These are phyloP conservation scores for Chytriomyces sp. DNA, from an alignment of 192 early-diverging fungal species.

Conservation along the genomic window DNA sequence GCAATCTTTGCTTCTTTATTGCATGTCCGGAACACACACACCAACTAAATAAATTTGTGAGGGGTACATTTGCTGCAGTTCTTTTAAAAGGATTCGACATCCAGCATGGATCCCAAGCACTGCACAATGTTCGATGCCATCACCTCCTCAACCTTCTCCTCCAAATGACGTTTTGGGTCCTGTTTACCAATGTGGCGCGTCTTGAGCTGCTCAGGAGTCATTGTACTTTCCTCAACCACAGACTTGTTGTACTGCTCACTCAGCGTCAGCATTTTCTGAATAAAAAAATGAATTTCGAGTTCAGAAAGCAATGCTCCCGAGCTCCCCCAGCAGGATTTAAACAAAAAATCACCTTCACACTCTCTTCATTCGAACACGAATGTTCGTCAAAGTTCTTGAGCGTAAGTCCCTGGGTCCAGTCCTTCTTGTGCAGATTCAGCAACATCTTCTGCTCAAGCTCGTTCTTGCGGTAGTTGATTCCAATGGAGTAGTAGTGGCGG, in stretches of 20 bases:
- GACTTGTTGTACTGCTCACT: conserved; percentile 98
- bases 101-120: conserved; percentile 88
- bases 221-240: conserved; percentile 92
- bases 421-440: conserved; percentile 97
- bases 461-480: conserved; percentile 99
- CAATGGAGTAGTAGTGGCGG: conserved; percentile 99
- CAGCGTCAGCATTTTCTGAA: conserved; percentile 81
- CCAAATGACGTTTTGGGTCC: conserved; percentile 98
- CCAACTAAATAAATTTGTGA: too few species aligned
- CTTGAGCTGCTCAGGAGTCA: conserved; percentile 93
- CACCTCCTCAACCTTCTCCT: conserved; percentile 86
- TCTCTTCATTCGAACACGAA: conserved; percentile 79
- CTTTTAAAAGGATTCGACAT: conserved; percentile 70
- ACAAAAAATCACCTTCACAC: conserved; percentile 70
- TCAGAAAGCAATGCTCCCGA: background rate
- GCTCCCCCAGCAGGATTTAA: background rate
- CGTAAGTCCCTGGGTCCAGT: conserved; percentile 95
- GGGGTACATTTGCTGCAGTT: background rate
- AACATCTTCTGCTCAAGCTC: conserved; percentile 99
- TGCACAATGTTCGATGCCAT: conserved; percentile 99
- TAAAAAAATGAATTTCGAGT: conserved; percentile 9
- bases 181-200: conserved; percentile 99
- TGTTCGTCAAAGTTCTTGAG: conserved; percentile 84
- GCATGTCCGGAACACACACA: too few species aligned
- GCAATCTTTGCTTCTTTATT: too few species aligned